Evolutionary conservation across 805 yeast genomes (phyloP), one percentile per base, ranked within the genome.

Genomic region (Pichia scutulata): DNA sequence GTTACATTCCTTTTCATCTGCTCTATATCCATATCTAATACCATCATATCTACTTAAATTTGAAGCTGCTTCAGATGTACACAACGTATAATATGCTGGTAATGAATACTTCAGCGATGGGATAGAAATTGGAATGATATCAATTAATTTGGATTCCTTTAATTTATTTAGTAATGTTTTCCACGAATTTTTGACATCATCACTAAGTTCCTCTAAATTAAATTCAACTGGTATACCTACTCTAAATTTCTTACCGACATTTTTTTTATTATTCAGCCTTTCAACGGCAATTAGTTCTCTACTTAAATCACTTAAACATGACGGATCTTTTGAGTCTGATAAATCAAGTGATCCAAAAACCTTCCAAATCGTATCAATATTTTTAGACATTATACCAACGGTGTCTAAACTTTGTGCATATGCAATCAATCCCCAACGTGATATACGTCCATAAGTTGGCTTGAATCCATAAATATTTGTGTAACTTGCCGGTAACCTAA

Each of bases 371-470:
- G 68, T 59, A 0, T 63, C 66, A 7, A 86, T 55, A 28, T 77
- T 70, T 16, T 72, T 74, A 0, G 90, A 70, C 30, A 90, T 49
- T 1, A 95, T 75, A 0, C 99, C 99, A 2, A 93, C 97, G 0
- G 98, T 90, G 63, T 93, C 99, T 48, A 93, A 72, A 39, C 92
- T 82, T 66, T 95, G 98, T 1, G 97, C 97, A 67, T 90, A 92
- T 0, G 97, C 82, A 4, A 90, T 70, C 9, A 93, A 88, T 2
- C 99, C 99, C 82, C 88, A 83, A 50, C 99, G 71, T 0, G 97
- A 89, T 2, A 93, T 70, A 39, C 96, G 73, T 0, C 99, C 99
- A 64, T 93, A 93, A 0, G 93, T 76, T 1, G 99, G 99, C 65
- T 93, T 93, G 70, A 89, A 89, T 1, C 99, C 99, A 28, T 80